Evolutionary conservation across 352 stramenopile genomes (phyloP).

Genomic region (Globisporangium carolinianum): DNA sequence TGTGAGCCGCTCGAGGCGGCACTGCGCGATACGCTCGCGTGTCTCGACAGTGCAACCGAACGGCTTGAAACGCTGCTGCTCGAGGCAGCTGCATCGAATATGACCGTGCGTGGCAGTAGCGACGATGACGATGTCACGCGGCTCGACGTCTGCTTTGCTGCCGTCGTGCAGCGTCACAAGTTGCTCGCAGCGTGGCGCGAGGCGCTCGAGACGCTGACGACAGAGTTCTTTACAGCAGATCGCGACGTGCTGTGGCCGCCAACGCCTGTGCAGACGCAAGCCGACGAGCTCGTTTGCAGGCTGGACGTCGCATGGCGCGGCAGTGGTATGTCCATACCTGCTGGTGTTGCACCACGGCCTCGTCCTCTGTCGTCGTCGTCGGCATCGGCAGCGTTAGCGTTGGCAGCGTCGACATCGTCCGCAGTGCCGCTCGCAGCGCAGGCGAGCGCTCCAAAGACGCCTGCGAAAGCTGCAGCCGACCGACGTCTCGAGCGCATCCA

Average conservation of each 20-base stretch:
- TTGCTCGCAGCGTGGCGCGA: conserved; percentile 1
- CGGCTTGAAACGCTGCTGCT: neutral
- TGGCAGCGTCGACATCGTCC: neutral
- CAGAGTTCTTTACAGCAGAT: conserved; percentile 6
- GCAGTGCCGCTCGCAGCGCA: neutral
- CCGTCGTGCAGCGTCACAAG: conserved; percentile 2
- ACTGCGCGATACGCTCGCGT: no score
- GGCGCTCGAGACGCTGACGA: conserved; percentile 1
- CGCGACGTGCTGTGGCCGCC: neutral
- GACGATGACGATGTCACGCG: conserved; percentile 1
- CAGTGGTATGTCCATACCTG: neutral
- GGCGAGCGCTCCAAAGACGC: neutral
- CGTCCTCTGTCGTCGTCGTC: no score
- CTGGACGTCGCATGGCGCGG: conserved; percentile 1
- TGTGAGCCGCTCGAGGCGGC: neutral
- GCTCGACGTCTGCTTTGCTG: conserved; percentile 1
- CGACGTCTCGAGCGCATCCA: conserved; percentile 16
- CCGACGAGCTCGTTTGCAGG: conserved; percentile 9
- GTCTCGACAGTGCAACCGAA: no score
- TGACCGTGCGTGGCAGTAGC: neutral
- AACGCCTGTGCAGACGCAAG: neutral
- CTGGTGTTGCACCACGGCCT: neutral
- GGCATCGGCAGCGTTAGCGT: neutral
- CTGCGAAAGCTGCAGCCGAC: conserved; percentile 2
- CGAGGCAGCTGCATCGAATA: neutral